Percentiles rank a stretch among this genome's conserved stretches.
Evolutionary conservation across 345 rosid species (phyloP).

Genomic region (Lepidium africanum): DNA sequence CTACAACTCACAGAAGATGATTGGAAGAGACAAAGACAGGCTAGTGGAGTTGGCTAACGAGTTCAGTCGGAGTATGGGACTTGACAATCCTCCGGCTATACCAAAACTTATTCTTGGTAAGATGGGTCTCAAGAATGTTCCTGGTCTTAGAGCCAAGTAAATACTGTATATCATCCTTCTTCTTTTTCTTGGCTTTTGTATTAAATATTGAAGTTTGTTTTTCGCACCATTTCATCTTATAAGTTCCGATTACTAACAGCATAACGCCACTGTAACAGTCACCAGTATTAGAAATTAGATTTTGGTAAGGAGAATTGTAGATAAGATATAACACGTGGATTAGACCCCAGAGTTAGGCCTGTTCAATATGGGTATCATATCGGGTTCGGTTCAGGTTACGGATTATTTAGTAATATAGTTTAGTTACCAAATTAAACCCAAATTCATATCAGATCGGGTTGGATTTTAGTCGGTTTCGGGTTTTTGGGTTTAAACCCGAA

Average conservation of each 20-base stretch:
- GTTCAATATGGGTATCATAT: too few species aligned
- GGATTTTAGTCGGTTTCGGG: too few species aligned
- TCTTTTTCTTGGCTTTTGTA: neutral
- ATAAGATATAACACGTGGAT: too few species aligned
- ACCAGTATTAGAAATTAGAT: too few species aligned
- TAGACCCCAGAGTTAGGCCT: too few species aligned
- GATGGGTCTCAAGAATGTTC: constrained; percentile 85
- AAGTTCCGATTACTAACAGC: neutral
- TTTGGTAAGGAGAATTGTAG: too few species aligned
- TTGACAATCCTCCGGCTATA: constrained; percentile 77
- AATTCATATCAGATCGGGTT: too few species aligned
- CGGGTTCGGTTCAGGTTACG: too few species aligned
- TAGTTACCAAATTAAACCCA: too few species aligned
- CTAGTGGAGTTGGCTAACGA: constrained; percentile 92
- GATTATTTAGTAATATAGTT: too few species aligned
- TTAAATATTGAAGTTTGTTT: neutral
- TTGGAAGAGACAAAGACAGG: constrained; percentile 60
- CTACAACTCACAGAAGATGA: constrained; percentile 69
- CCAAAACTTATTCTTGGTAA: constrained; percentile 68
- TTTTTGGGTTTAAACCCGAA: too few species aligned
- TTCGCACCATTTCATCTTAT: neutral
- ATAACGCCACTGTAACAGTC: too few species aligned
- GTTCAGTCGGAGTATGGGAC: constrained; percentile 93
- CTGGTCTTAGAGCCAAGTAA: constrained; percentile 78
- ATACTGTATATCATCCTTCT: neutral